These are phyloP conservation scores for Candida neerlandica DNA, from an alignment of 1,139 yeast genomes.

Conservation along the genomic window DNA sequence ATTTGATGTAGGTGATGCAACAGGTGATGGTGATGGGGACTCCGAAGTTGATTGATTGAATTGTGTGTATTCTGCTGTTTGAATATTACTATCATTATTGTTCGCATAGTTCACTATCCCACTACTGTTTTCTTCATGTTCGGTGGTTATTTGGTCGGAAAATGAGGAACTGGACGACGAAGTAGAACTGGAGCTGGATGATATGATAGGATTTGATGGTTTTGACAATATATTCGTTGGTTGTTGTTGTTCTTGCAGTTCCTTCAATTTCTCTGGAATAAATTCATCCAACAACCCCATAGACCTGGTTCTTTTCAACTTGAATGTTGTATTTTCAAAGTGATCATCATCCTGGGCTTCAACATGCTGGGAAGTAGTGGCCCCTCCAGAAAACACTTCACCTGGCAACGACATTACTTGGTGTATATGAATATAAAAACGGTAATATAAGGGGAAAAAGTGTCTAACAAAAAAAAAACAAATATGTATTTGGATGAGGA, in stretches of 20 bases:
- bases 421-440: neutral
- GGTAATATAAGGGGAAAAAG: neutral
- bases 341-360: constrained; percentile 75
- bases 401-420: constrained; percentile 19
- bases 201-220: constrained; percentile 3
- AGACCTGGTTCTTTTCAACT: constrained; percentile 80
- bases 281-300: constrained; percentile 79
- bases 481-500: neutral
- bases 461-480: constrained; percentile 1
- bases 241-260: constrained; percentile 8
- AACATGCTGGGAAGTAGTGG: constrained; percentile 59
- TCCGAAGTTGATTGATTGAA: constrained; percentile 9
- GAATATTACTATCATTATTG: neutral
- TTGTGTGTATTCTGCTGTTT: neutral
- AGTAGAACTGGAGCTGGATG: constrained; percentile 7
- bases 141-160: constrained; percentile 3
- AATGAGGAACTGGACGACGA: constrained; percentile 1
- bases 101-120: neutral
- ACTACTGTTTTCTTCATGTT: constrained; percentile 3
- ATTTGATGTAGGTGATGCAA: constrained; percentile 13
- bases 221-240: neutral
- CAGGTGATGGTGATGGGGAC: constrained; percentile 18
- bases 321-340: constrained; percentile 72
- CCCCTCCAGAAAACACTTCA: constrained; percentile 52
- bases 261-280: constrained; percentile 36